Evolutionary conservation across 306 rosid species (phyloP).

Genomic region (Ammopiptanthus mongolicus): DNA sequence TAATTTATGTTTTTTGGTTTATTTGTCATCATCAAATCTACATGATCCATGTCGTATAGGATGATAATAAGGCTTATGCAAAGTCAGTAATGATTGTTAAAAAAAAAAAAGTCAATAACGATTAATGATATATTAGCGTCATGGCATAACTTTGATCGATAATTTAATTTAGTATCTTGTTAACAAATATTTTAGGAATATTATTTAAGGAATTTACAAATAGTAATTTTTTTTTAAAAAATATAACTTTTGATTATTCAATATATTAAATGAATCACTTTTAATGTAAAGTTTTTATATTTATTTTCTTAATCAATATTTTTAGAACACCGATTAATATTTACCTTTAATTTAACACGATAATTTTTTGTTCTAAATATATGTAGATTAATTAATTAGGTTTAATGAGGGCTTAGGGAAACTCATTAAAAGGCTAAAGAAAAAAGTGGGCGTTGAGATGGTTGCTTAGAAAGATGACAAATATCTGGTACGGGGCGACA

Average conservation of each 20-base stretch:
- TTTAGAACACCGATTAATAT: too few species aligned
- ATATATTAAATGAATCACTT: too few species aligned
- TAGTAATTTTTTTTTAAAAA: too few species aligned
- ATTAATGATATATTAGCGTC: too few species aligned
- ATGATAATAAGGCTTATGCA: conserved; percentile 18
- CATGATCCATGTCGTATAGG: conserved; percentile 20
- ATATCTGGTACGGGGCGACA: neutral
- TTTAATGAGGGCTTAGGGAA: too few species aligned
- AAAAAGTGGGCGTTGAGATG: neutral
- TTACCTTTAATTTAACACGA: too few species aligned
- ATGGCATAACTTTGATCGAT: neutral
- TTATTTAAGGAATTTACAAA: too few species aligned
- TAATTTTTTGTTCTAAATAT: neutral
- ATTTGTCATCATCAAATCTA: conserved; percentile 26
- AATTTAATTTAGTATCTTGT: neutral
- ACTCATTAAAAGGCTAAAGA: neutral
- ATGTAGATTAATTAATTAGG: neutral
- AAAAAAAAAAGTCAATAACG: too few species aligned
- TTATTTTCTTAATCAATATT: too few species aligned
- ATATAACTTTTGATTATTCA: too few species aligned
- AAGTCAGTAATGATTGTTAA: conserved; percentile 37
- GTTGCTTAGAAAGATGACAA: neutral
- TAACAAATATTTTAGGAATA: too few species aligned
- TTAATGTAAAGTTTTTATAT: too few species aligned
- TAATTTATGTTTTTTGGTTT: neutral